Conservation (phyloP, 495 filamentous ascomycete genomes). For the Mycothermus thermophilus region DNA sequence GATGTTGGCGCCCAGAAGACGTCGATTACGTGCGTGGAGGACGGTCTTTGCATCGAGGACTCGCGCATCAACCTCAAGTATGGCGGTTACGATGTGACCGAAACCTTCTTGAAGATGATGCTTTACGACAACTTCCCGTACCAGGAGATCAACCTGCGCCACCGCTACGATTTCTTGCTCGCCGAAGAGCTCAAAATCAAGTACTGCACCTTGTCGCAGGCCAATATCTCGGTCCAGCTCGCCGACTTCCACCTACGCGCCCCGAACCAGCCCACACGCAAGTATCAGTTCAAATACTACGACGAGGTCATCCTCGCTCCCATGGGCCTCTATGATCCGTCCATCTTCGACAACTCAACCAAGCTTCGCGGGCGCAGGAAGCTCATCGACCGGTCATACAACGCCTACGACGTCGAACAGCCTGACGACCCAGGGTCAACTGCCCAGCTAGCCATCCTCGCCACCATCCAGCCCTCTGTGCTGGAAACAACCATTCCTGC, state of each 20-base stretch:
- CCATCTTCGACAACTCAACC: conserved; percentile 62
- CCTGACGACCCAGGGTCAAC: conserved; percentile 79
- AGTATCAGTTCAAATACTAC: conserved; percentile 88
- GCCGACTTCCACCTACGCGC: conserved; percentile 82
- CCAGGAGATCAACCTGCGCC: conserved; percentile 76
- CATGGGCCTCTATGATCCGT: conserved; percentile 78
- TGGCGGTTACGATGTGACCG: conserved; percentile 83
- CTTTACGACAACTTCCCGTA: conserved; percentile 90
- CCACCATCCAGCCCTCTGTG: conserved; percentile 49
- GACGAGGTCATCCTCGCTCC: conserved; percentile 85
- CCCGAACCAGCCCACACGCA: conserved; percentile 72
- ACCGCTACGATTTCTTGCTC: conserved; percentile 81
- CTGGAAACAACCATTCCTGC: conserved; percentile 18
- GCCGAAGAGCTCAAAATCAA: conserved; percentile 92
- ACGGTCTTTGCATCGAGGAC: conserved; percentile 87
- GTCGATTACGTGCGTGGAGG: conserved; percentile 92
- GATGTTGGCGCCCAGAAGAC: conserved; percentile 97
- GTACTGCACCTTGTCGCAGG: conserved; percentile 73
- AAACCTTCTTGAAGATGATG: conserved; percentile 94
- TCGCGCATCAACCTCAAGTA: conserved; percentile 86
- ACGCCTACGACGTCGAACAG: conserved; percentile 74
- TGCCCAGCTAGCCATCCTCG: conserved; percentile 69
- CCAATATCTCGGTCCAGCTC: conserved; percentile 64
- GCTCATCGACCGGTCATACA: conserved; percentile 70
- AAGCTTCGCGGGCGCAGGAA: conserved; percentile 69